Evolutionary conservation across 352 stramenopile genomes (phyloP).

Genomic region (Phytophthora cactorum): DNA sequence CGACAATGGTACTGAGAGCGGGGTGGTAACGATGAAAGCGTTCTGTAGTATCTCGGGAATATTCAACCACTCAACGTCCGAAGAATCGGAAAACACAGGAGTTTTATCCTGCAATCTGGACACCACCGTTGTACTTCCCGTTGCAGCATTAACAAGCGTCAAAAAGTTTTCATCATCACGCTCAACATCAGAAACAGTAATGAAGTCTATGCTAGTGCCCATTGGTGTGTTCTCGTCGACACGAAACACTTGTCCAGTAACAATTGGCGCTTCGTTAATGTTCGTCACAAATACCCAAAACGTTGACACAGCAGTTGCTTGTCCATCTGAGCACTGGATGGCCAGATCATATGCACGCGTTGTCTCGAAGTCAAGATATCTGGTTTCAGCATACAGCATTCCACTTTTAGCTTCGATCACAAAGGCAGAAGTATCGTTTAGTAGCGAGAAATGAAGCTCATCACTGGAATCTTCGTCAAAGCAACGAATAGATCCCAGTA

Average conservation of each 20-base stretch:
- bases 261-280: slow-evolving; percentile 53
- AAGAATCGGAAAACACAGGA: slow-evolving; percentile 23
- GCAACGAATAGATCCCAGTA: slow-evolving; percentile 49
- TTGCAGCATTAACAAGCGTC: slow-evolving; percentile 6
- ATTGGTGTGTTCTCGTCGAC: slow-evolving; percentile 41
- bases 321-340: slow-evolving; percentile 49
- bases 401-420: slow-evolving; percentile 50
- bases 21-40: slow-evolving; percentile 23
- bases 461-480: slow-evolving; percentile 53
- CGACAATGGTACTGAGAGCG: slow-evolving; percentile 6
- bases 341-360: slow-evolving; percentile 34
- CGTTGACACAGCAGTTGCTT: slow-evolving; percentile 8
- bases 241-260: slow-evolving; percentile 34
- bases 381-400: slow-evolving; percentile 45
- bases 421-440: slow-evolving; percentile 29
- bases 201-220: slow-evolving; percentile 16
- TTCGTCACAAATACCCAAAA: slow-evolving; percentile 47
- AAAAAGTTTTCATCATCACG: slow-evolving; percentile 28
- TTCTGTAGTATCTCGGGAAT: slow-evolving; percentile 13
- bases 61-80: slow-evolving; percentile 24
- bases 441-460: slow-evolving; percentile 40
- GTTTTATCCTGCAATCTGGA: slow-evolving; percentile 14
- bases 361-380: slow-evolving; percentile 56
- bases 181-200: slow-evolving; percentile 26
- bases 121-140: background rate